Percentiles rank a stretch among this genome's conserved stretches.
These are phyloP conservation scores for Mariannaea sp. DNA, from an alignment of 2,329 filamentous ascomycete species.

Conservation along the genomic window DNA sequence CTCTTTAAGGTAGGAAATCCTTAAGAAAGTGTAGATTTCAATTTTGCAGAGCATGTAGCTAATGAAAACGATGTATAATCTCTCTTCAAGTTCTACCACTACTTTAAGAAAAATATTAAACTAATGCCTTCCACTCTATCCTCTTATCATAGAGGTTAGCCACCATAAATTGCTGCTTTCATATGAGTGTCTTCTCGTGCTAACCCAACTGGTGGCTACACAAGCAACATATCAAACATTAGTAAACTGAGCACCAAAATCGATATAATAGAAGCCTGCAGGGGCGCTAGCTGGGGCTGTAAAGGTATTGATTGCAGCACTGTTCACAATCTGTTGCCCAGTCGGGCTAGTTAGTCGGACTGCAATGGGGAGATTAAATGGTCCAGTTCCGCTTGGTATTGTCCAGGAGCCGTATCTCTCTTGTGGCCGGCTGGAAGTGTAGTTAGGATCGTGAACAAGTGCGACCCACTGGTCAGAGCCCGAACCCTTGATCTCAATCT, in stretches of 20 bases:
- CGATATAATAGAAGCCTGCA: constrained; percentile 8
- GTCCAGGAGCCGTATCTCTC: constrained; percentile 13
- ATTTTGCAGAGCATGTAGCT: too few species aligned
- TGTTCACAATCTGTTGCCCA: constrained; percentile 8
- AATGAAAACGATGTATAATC: too few species aligned
- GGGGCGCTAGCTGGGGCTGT: constrained; percentile 1
- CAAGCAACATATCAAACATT: not conserved
- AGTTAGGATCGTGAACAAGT: constrained; percentile 9
- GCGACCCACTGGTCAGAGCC: constrained; percentile 7
- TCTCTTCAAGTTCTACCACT: too few species aligned
- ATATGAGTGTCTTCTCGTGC: not conserved
- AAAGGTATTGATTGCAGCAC: constrained; percentile 7
- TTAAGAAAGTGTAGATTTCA: too few species aligned
- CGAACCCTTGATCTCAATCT: constrained; percentile 11
- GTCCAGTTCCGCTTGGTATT: constrained; percentile 3
- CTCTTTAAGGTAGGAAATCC: too few species aligned
- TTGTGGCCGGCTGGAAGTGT: constrained; percentile 10
- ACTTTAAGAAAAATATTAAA: too few species aligned
- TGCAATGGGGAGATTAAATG: constrained; percentile 6
- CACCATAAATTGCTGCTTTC: not conserved
- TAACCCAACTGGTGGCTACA: not conserved
- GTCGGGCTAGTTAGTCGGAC: constrained; percentile 10
- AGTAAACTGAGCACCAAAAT: constrained; percentile 15
- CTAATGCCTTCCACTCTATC: too few species aligned
- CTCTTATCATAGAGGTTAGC: too few species aligned